Percentiles rank a stretch among this genome's conserved stretches.
Evolutionary conservation across 345 rosid genomes (phyloP).

Genomic region (Boechera retrofracta): DNA sequence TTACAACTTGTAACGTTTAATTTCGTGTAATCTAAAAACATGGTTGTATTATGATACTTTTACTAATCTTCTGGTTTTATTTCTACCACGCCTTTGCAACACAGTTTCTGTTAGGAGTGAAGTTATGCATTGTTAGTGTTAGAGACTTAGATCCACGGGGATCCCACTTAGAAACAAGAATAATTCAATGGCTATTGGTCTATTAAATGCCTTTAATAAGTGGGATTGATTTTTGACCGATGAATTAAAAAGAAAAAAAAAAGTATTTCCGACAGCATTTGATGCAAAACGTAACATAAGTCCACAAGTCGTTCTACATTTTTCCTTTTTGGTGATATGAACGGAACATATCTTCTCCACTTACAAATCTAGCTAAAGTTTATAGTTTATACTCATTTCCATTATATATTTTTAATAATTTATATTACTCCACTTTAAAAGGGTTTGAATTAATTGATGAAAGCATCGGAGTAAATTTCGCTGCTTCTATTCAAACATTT

Average conservation of each 20-base stretch:
- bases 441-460: slow-evolving; percentile 16
- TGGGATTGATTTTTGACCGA: slow-evolving; percentile 40
- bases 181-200: slow-evolving; percentile 41
- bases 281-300: slow-evolving; percentile 42
- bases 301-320: slow-evolving; percentile 31
- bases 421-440: neutral
- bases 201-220: slow-evolving; percentile 35
- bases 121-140: slow-evolving; percentile 28
- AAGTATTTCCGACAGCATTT: slow-evolving; percentile 40
- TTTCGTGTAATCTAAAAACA: slow-evolving; percentile 37
- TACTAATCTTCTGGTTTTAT: neutral
- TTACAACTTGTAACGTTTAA: slow-evolving; percentile 32
- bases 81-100: neutral
- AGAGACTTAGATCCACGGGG: slow-evolving; percentile 30
- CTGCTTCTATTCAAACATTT: neutral
- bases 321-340: slow-evolving; percentile 35
- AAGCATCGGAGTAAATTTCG: slow-evolving; percentile 7
- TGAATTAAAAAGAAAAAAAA: neutral
- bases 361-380: slow-evolving; percentile 32
- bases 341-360: slow-evolving; percentile 43
- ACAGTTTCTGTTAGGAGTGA: slow-evolving; percentile 2
- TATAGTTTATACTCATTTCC: slow-evolving; percentile 24
- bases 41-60: slow-evolving; percentile 28
- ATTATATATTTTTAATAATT: neutral
- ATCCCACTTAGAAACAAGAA: slow-evolving; percentile 44